These are phyloP conservation scores for Ilyonectria destructans DNA, from an alignment of 2,329 filamentous ascomycete genomes.

Conservation along the genomic window DNA sequence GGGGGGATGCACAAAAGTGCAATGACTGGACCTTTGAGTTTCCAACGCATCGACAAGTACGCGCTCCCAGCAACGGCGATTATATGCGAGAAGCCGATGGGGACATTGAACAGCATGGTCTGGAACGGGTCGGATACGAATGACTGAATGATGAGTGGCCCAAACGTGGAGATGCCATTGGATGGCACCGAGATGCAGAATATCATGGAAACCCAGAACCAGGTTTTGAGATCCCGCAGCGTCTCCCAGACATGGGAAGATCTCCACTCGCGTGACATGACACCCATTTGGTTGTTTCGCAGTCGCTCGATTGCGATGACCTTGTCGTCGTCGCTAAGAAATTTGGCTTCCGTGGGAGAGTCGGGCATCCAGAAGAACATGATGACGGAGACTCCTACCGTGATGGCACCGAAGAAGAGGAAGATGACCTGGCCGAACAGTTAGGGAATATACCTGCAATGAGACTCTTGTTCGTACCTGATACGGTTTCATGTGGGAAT, in stretches of 20 bases:
- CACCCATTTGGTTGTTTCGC: conserved; percentile 69
- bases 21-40: conserved; percentile 72
- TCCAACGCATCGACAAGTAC: conserved; percentile 68
- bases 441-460: not conserved
- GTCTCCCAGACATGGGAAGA: conserved; percentile 69
- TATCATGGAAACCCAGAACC: conserved; percentile 71
- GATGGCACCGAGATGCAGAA: conserved; percentile 72
- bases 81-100: conserved; percentile 73
- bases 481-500: conserved; percentile 63
- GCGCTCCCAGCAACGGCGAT: conserved; percentile 72
- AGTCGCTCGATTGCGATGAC: conserved; percentile 69
- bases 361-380: conserved; percentile 67
- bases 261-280: conserved; percentile 68
- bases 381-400: conserved; percentile 62
- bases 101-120: conserved; percentile 75
- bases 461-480: conserved; percentile 56
- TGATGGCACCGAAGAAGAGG: conserved; percentile 68
- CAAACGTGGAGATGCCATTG: conserved; percentile 73
- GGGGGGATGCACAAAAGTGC: conserved; percentile 70
- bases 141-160: conserved; percentile 71
- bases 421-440: conserved; percentile 61
- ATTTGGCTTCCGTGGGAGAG: conserved; percentile 66
- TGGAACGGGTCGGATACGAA: conserved; percentile 72
- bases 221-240: conserved; percentile 72
- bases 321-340: conserved; percentile 67